These are phyloP conservation scores for Silybum marianum DNA, from an alignment of 129 eudicot species.

Conservation along the genomic window DNA sequence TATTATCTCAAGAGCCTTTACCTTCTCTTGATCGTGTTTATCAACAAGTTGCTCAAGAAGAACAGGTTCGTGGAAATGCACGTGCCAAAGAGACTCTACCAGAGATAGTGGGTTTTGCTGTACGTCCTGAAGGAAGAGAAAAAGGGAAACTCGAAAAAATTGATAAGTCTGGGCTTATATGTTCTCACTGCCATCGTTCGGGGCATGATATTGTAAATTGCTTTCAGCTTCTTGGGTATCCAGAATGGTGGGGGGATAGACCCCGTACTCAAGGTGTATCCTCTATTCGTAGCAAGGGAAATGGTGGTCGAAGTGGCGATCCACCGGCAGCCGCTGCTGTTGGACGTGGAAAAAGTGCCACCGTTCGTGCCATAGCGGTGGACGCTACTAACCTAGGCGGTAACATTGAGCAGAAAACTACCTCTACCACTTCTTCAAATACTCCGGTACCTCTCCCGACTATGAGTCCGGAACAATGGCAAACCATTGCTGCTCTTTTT, in stretches of 20 bases:
- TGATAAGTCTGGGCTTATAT: neutral
- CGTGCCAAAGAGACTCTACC: neutral
- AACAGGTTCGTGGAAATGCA: neutral
- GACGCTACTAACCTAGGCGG: neutral
- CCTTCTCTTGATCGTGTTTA: neutral
- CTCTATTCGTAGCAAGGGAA: too few relatives aligned
- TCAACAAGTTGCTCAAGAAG: neutral
- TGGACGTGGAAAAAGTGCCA: neutral
- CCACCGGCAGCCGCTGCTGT: neutral
- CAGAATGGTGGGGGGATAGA: constrained; percentile 11
- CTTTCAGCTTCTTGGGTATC: constrained; percentile 13
- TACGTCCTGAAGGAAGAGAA: neutral
- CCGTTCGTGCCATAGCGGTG: neutral
- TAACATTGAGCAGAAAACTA: neutral
- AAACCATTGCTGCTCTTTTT: neutral
- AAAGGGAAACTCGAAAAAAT: neutral
- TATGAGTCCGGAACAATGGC: neutral
- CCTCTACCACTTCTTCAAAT: neutral
- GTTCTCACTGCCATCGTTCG: neutral
- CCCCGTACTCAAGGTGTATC: neutral
- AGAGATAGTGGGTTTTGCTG: neutral
- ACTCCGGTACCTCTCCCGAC: neutral
- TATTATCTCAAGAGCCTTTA: neutral
- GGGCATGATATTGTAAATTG: neutral
- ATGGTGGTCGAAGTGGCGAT: too few relatives aligned